These are phyloP conservation scores for Purpureocillium lavendulum DNA, from an alignment of 2,329 filamentous ascomycete species.

Conservation along the genomic window DNA sequence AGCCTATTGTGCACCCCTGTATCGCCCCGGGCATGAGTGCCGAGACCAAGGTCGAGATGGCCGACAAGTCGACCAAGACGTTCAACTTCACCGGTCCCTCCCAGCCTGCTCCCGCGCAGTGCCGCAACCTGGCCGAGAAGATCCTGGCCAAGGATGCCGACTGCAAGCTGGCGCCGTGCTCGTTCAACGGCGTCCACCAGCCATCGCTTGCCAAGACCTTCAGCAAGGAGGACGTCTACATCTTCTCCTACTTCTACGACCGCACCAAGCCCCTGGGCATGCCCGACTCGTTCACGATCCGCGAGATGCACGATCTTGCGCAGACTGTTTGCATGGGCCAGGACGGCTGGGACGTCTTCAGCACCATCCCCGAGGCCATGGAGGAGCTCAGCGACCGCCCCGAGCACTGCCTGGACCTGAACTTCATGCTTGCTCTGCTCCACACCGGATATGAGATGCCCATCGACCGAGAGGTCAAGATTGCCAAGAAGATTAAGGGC, in stretches of 20 bases:
- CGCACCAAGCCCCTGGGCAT: constrained; percentile 89
- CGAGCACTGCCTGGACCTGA: constrained; percentile 90
- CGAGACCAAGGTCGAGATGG: constrained; percentile 64
- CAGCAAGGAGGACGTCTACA: constrained; percentile 81
- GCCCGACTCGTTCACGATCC: constrained; percentile 93
- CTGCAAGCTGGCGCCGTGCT: constrained; percentile 84
- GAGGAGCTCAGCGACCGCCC: constrained; percentile 74
- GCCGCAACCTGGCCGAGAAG: constrained; percentile 81
- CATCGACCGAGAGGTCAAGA: constrained; percentile 89
- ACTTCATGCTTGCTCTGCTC: constrained; percentile 88
- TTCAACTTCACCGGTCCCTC: constrained; percentile 86
- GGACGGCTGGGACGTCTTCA: constrained; percentile 71
- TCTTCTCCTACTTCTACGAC: constrained; percentile 98
- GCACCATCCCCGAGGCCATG: constrained; percentile 65
- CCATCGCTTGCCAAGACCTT: constrained; percentile 90
- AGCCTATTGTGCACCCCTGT: constrained; percentile 75
- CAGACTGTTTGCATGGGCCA: constrained; percentile 77
- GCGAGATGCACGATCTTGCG: constrained; percentile 81
- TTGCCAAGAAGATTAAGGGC: constrained; percentile 96
- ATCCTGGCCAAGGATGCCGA: constrained; percentile 80
- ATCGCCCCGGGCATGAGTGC: constrained; percentile 73
- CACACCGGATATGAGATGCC: constrained; percentile 98
- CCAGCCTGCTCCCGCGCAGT: constrained; percentile 70
- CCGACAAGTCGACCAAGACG: constrained; percentile 49
- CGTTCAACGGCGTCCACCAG: constrained; percentile 96